These are phyloP conservation scores for Kitagawia praeruptora DNA, from an alignment of 129 eudicot genomes.

Conservation along the genomic window DNA sequence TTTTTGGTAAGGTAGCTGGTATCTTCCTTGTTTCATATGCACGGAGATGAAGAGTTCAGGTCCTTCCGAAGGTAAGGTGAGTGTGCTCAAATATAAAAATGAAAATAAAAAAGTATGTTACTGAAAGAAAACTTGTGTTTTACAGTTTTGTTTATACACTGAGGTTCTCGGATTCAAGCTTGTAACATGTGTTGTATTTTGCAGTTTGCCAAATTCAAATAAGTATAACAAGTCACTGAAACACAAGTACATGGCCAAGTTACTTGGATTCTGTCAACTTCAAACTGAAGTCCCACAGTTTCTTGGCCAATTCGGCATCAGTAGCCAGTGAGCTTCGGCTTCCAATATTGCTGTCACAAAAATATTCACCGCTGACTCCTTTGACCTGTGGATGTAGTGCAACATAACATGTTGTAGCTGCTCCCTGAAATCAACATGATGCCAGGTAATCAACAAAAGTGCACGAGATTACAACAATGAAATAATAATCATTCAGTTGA, in stretches of 20 bases:
- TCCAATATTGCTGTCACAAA: slow-evolving; percentile 8
- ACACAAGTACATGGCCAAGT: not conserved
- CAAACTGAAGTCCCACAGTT: slow-evolving; percentile 21
- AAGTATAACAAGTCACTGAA: not conserved
- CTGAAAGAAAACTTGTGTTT: too few species aligned
- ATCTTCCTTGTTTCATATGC: too few species aligned
- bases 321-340: slow-evolving; percentile 4
- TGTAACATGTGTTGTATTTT: not conserved
- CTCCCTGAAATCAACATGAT: slow-evolving; percentile 15
- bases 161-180: not conserved
- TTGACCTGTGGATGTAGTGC: slow-evolving; percentile 14
- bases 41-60: too few species aligned
- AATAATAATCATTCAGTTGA: not conserved
- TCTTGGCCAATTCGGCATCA: slow-evolving; percentile 10
- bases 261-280: not conserved
- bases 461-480: not conserved
- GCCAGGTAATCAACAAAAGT: not conserved
- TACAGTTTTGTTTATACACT: not conserved
- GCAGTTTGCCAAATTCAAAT: not conserved
- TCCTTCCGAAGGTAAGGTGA: too few species aligned
- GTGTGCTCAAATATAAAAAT: too few species aligned
- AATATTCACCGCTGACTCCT: slow-evolving; percentile 18
- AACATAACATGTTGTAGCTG: slow-evolving; percentile 23
- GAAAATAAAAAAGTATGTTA: too few species aligned
- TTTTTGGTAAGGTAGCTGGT: too few species aligned